phyloP scores from a whole-genome alignment of 2,329 filamentous ascomycete genomes.

The Pseudofabraea citricarpa region DNA sequence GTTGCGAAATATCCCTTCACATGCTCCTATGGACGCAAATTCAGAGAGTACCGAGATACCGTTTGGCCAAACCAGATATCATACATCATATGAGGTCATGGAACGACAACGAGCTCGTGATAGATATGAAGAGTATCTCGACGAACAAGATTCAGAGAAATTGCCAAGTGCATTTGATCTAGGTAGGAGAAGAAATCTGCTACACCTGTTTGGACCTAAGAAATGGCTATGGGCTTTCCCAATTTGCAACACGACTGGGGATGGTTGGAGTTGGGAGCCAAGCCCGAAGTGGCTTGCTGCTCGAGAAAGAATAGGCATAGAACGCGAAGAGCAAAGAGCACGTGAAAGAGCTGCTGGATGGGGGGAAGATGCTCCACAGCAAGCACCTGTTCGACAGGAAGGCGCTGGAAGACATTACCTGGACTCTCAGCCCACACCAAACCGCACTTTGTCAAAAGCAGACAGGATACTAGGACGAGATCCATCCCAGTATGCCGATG shows the following conservation, averaged over 20 bases:
- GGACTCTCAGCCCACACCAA: constrained; percentile 13
- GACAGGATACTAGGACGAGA: constrained; percentile 29
- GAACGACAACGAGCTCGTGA: constrained; percentile 62
- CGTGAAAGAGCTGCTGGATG: constrained; percentile 65
- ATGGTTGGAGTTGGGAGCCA: constrained; percentile 93
- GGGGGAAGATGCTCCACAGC: constrained; percentile 37
- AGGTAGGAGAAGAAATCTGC: constrained; percentile 74
- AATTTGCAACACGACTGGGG: constrained; percentile 77
- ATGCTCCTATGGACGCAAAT: constrained; percentile 73
- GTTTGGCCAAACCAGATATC: constrained; percentile 5
- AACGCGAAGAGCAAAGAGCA: constrained; percentile 55
- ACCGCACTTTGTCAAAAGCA: constrained; percentile 25
- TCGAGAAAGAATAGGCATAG: constrained; percentile 54
- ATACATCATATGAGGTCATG: constrained; percentile 39
- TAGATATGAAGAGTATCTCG: constrained; percentile 75
- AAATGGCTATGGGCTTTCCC: constrained; percentile 75
- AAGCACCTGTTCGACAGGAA: constrained; percentile 6
- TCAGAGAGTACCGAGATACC: constrained; percentile 47
- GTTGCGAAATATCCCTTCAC: constrained; percentile 66
- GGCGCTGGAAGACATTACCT: constrained; percentile 27
- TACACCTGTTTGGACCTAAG: constrained; percentile 73
- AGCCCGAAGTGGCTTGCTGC: constrained; percentile 73
- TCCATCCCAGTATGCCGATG: constrained; percentile 24
- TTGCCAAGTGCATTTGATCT: constrained; percentile 93
- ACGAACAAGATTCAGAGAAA: constrained; percentile 82